A percentile compares a stretch with the other conserved stretches of the same genome.
Evolutionary conservation across 164 flowering plant genomes (phyloP).

Genomic region (Hamamelis virginiana): DNA sequence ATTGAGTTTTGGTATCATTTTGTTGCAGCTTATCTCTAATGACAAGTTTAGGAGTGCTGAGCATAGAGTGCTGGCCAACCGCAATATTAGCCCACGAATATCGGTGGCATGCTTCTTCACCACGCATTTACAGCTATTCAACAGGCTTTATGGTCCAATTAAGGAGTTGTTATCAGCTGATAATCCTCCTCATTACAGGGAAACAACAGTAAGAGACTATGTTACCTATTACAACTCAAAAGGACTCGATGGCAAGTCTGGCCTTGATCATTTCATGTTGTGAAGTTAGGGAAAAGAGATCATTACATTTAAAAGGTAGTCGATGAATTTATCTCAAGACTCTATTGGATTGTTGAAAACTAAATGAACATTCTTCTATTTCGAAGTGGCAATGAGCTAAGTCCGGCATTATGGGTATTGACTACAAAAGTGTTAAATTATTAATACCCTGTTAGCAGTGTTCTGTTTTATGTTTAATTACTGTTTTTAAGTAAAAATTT

Average conservation of each 20-base stretch:
- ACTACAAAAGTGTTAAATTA: too few species aligned
- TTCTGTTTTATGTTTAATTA: too few species aligned
- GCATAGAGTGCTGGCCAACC: conserved; percentile 26
- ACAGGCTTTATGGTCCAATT: conserved; percentile 27
- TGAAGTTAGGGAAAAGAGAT: too few species aligned
- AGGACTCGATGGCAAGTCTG: conserved; percentile 27
- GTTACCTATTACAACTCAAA: conserved; percentile 9
- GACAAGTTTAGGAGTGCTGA: conserved; percentile 26
- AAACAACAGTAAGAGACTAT: conserved; percentile 17
- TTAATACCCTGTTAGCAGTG: too few species aligned
- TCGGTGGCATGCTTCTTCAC: conserved; percentile 31
- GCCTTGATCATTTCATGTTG: conserved; percentile 13
- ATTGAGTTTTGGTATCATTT: not conserved
- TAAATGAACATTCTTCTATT: too few species aligned
- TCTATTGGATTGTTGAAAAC: too few species aligned
- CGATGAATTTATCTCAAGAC: too few species aligned
- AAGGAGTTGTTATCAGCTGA: conserved; percentile 30
- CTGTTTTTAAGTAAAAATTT: too few species aligned
- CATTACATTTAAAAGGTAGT: too few species aligned
- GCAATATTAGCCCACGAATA: conserved; percentile 25
- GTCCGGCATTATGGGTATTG: too few species aligned
- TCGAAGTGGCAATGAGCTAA: too few species aligned
- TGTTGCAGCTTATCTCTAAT: conserved; percentile 21
- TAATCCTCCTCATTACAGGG: conserved; percentile 20
- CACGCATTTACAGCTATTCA: not conserved